phyloP scores from a whole-genome alignment of 495 filamentous ascomycete genomes.

The Pyronema omphalodes region DNA sequence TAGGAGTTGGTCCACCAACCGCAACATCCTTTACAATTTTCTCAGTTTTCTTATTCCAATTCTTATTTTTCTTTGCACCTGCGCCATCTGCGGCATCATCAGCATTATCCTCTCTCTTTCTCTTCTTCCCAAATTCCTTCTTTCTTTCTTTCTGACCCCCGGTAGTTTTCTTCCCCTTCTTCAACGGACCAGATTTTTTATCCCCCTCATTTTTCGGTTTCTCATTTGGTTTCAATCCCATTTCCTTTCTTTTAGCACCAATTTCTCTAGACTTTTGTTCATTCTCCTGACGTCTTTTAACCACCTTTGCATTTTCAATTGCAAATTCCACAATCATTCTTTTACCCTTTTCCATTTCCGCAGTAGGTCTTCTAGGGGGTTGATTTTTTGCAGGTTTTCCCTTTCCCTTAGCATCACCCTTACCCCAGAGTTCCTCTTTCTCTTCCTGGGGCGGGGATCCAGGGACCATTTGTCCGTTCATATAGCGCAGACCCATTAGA shows the following conservation, averaged over 20 bases:
- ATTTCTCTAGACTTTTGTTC: constrained; percentile 41
- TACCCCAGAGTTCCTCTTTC: not conserved
- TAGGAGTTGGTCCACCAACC: not conserved
- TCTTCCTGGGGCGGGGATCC: constrained; percentile 21
- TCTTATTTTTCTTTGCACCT: not conserved
- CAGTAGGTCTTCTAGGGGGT: not conserved
- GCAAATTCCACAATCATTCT: constrained; percentile 91
- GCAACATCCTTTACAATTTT: not conserved
- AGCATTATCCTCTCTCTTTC: not conserved
- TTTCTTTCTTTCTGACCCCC: not conserved
- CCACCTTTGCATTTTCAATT: constrained; percentile 93
- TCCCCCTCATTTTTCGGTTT: no score
- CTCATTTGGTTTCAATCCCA: constrained; percentile 1
- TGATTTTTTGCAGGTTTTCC: constrained; percentile 10
- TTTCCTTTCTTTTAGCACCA: constrained; percentile 5
- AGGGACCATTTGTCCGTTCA: constrained; percentile 67
- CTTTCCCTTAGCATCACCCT: constrained; percentile 3
- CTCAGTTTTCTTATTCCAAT: not conserved
- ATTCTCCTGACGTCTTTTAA: constrained; percentile 52
- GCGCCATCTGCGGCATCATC: not conserved
- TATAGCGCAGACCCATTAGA: constrained; percentile 82
- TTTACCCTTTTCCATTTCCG: constrained; percentile 41
- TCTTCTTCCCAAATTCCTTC: not conserved
- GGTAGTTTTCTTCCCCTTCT: not conserved
- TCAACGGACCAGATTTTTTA: not conserved